phyloP scores from a whole-genome alignment of 108 stramenopile species.

The Skeletonema potamos region DNA sequence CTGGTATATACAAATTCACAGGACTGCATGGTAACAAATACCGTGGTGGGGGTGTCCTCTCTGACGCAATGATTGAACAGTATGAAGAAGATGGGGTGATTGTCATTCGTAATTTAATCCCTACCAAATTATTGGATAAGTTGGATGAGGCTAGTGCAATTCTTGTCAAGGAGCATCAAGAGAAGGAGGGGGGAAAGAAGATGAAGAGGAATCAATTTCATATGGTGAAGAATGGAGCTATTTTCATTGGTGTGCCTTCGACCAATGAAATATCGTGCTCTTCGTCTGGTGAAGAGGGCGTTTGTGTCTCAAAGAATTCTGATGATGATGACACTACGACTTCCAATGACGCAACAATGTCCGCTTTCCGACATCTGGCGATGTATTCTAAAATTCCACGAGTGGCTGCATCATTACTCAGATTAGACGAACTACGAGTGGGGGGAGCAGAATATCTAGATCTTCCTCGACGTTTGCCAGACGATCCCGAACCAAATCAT shows the following conservation, averaged over 20 bases:
- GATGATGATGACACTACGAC: slow-evolving; percentile 29
- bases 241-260: slow-evolving; percentile 50
- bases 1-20: slow-evolving; percentile 28
- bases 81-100: slow-evolving; percentile 40
- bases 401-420: slow-evolving; percentile 37
- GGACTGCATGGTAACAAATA: slow-evolving; percentile 31
- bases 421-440: slow-evolving; percentile 38
- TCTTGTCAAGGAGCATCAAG: slow-evolving; percentile 5
- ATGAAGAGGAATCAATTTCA: slow-evolving; percentile 61
- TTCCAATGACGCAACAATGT: slow-evolving; percentile 7
- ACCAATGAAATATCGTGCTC: not conserved
- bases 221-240: slow-evolving; percentile 55
- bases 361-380: slow-evolving; percentile 41
- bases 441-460: slow-evolving; percentile 29
- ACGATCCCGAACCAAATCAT: not conserved
- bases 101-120: slow-evolving; percentile 35
- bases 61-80: slow-evolving; percentile 27
- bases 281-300: slow-evolving; percentile 3
- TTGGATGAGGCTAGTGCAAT: slow-evolving; percentile 24
- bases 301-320: not conserved
- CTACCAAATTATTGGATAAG: slow-evolving; percentile 33
- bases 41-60: slow-evolving; percentile 29
- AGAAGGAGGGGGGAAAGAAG: not conserved
- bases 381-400: slow-evolving; percentile 46
- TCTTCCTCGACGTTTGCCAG: slow-evolving; percentile 6